phyloP scores from a whole-genome alignment of 2,329 filamentous ascomycete genomes.

The Pezicula neosporulosa region DNA sequence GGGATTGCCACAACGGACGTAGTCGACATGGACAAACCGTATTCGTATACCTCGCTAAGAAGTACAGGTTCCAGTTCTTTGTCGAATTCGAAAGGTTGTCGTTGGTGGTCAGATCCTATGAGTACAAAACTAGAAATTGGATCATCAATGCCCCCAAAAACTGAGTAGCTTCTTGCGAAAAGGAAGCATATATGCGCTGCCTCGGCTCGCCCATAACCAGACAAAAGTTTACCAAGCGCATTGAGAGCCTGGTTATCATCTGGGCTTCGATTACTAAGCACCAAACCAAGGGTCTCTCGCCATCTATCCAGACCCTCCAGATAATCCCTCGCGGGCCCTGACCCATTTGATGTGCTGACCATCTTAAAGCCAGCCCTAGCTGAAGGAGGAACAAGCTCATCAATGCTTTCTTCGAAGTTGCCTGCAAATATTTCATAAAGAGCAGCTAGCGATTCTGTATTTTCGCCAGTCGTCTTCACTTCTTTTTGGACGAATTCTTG shows the following conservation, averaged over 20 bases:
- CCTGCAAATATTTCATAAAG: slow-evolving; percentile 93
- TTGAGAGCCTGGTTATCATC: slow-evolving; percentile 76
- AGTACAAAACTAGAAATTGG: slow-evolving; percentile 74
- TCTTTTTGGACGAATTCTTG: slow-evolving; percentile 96
- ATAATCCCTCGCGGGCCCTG: slow-evolving; percentile 64
- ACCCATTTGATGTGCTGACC: slow-evolving; percentile 68
- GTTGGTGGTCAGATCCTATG: slow-evolving; percentile 78
- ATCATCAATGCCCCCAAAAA: slow-evolving; percentile 84
- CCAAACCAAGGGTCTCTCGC: slow-evolving; percentile 82
- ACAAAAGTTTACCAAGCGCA: slow-evolving; percentile 76
- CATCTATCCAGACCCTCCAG: slow-evolving; percentile 88
- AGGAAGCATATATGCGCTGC: slow-evolving; percentile 94
- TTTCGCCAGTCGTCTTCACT: slow-evolving; percentile 75
- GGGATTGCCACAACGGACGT: slow-evolving; percentile 60
- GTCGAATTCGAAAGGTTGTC: slow-evolving; percentile 66
- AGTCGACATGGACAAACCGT: slow-evolving; percentile 70
- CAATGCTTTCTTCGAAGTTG: slow-evolving; percentile 90
- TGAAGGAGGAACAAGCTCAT: slow-evolving; percentile 90
- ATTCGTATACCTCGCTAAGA: slow-evolving; percentile 95
- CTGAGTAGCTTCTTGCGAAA: slow-evolving; percentile 68
- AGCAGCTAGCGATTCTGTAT: slow-evolving; percentile 83
- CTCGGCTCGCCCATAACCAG: slow-evolving; percentile 82
- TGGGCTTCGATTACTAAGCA: slow-evolving; percentile 82
- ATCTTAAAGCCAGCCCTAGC: slow-evolving; percentile 90
- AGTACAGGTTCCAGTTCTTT: slow-evolving; percentile 84